A percentile compares a stretch with the other conserved stretches of the same genome.
phyloP scores from a whole-genome alignment of 83 land plant species.

The Thuja plicata region DNA sequence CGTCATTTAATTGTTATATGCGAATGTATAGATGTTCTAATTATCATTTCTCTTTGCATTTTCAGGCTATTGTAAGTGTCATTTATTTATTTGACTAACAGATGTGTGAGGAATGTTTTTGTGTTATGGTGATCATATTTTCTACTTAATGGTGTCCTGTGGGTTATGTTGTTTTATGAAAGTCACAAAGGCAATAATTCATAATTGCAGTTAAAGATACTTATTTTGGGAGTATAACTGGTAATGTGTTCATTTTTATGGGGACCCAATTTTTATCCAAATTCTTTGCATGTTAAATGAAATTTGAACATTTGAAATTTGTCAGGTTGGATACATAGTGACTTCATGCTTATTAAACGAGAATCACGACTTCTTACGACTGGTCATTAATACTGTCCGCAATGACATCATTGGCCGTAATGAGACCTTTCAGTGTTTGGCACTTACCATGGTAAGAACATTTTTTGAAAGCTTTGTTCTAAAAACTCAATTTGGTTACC shows the following conservation, averaged over 20 bases:
- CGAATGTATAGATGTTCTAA: not conserved
- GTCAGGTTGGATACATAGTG: conserved; percentile 99
- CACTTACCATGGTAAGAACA: conserved; percentile 89
- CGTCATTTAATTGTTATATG: not conserved
- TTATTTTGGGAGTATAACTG: not conserved
- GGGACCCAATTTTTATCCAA: not conserved
- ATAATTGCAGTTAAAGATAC: not conserved
- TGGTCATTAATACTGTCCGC: conserved; percentile 95
- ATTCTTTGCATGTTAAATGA: not conserved
- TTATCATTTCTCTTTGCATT: not conserved
- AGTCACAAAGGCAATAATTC: not conserved
- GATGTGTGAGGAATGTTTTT: not conserved
- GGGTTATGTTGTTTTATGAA: not conserved
- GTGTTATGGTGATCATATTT: not conserved
- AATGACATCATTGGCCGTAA: conserved; percentile 99
- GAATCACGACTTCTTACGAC: conserved; percentile 94
- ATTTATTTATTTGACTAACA: not conserved
- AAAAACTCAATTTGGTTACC: not conserved
- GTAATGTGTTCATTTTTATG: not conserved
- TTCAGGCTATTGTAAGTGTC: not conserved
- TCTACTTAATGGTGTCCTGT: not conserved
- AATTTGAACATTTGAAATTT: not conserved
- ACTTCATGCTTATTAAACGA: conserved; percentile 97
- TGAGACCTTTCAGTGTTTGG: conserved; percentile 96
- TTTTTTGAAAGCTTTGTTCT: not conserved